A percentile compares a stretch with the other conserved stretches of the same genome.
phyloP scores from a whole-genome alignment of 768 basidiomycete species.

The Sutorius australiensis region DNA sequence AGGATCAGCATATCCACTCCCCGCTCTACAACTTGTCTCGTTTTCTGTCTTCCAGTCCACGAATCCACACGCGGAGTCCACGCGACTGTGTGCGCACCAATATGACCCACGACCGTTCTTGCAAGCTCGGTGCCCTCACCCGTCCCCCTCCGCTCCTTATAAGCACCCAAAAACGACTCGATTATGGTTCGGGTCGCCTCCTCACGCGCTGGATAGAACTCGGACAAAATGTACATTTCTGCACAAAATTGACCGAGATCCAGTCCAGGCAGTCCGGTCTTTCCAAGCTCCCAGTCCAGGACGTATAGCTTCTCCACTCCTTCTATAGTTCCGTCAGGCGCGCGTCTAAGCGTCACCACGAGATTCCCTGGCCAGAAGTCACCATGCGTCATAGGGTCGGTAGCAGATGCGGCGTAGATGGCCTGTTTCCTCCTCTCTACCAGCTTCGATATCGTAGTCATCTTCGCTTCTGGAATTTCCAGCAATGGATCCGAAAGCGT shows the following conservation, averaged over 20 bases:
- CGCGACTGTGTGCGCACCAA: constrained; percentile 53
- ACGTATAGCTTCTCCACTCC: constrained; percentile 42
- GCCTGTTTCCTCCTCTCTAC: constrained; percentile 27
- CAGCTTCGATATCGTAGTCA: constrained; percentile 34
- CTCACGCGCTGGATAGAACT: constrained; percentile 42
- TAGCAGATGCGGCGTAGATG: constrained; percentile 28
- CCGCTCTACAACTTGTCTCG: constrained; percentile 46
- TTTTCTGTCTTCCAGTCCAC: constrained; percentile 49
- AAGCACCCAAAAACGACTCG: constrained; percentile 44
- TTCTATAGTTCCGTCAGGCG: constrained; percentile 21
- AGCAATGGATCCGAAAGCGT: constrained; percentile 42
- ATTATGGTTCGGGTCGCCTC: constrained; percentile 37
- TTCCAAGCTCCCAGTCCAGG: constrained; percentile 65
- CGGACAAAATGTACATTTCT: constrained; percentile 49
- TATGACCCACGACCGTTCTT: constrained; percentile 40
- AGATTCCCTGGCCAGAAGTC: constrained; percentile 77
- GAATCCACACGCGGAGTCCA: constrained; percentile 42
- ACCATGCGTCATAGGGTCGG: constrained; percentile 40
- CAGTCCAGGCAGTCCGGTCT: constrained; percentile 51
- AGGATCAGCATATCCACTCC: constrained; percentile 45
- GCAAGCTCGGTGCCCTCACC: constrained; percentile 28
- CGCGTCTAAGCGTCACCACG: constrained; percentile 38
- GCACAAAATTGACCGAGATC: constrained; percentile 66
- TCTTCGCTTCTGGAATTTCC: constrained; percentile 33
- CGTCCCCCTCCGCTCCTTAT: constrained; percentile 29